phyloP scores from a whole-genome alignment of 257 asterid species.

The Haberlea rhodopensis region DNA sequence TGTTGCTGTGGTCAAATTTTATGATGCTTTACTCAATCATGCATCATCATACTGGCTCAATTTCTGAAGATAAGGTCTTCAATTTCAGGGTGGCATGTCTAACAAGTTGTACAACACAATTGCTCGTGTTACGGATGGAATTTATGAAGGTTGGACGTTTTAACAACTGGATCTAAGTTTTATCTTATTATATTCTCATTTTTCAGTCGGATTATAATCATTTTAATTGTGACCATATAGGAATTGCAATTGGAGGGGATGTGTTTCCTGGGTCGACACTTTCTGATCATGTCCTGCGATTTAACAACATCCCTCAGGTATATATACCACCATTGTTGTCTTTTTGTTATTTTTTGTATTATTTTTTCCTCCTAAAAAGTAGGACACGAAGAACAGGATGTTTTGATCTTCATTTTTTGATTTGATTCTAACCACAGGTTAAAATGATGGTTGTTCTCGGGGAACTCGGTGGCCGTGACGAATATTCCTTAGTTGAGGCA shows the following conservation, averaged over 20 bases:
- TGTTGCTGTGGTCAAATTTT: not conserved
- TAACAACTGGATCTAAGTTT: slow-evolving; percentile 12
- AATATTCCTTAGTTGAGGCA: slow-evolving; percentile 96
- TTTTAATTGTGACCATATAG: slow-evolving; percentile 37
- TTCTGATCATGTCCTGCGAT: slow-evolving; percentile 97
- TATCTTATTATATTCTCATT: slow-evolving; percentile 13
- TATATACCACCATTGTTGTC: slow-evolving; percentile 12
- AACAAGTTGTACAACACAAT: slow-evolving; percentile 88
- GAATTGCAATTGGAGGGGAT: slow-evolving; percentile 99
- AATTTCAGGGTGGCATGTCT: slow-evolving; percentile 96
- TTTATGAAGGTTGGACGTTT: slow-evolving; percentile 75
- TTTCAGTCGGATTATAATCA: slow-evolving; percentile 16
- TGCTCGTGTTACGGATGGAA: slow-evolving; percentile 98
- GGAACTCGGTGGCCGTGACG: slow-evolving; percentile 99
- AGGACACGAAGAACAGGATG: not conserved
- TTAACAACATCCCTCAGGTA: slow-evolving; percentile 98
- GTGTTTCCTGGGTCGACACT: slow-evolving; percentile 99
- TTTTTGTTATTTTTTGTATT: slow-evolving; percentile 16
- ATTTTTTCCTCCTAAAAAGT: not conserved
- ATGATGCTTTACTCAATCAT: slow-evolving; percentile 1
- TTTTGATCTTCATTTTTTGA: slow-evolving; percentile 21
- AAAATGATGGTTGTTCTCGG: slow-evolving; percentile 98
- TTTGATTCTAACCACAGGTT: slow-evolving; percentile 54
- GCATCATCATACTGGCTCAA: slow-evolving; percentile 16
- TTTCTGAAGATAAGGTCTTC: slow-evolving; percentile 26